phyloP scores from a whole-genome alignment of 169 alveolate genomes.

The Perkinsus marinus region DNA sequence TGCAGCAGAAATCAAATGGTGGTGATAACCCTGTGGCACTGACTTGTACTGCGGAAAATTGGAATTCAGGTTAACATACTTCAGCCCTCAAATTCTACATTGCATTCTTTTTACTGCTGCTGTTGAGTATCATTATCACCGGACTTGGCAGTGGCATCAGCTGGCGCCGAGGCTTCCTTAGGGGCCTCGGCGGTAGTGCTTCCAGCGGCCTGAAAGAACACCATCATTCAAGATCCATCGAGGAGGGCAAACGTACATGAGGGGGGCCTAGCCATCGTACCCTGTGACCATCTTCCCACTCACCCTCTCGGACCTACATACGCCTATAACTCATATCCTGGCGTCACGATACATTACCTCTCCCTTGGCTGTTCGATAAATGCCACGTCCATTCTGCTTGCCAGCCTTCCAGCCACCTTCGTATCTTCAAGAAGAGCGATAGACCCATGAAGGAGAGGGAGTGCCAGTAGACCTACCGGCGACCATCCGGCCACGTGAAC shows the following conservation, averaged over 20 bases:
- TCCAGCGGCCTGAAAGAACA: not conserved
- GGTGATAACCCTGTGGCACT: no score
- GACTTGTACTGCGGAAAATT: not conserved
- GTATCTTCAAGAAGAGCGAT: slow-evolving; percentile 17
- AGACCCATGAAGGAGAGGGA: not conserved
- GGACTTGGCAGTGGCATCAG: not conserved
- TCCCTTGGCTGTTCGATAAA: not conserved
- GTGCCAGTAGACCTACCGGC: slow-evolving; percentile 1
- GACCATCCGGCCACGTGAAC: slow-evolving; percentile 43
- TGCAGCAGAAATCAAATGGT: no score
- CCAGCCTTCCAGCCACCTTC: slow-evolving; percentile 38
- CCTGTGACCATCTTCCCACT: not conserved
- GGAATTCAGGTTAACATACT: not conserved
- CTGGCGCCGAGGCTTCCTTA: no score
- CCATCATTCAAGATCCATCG: not conserved
- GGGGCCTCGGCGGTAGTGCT: not conserved
- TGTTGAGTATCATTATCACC: not conserved
- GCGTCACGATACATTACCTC: not conserved
- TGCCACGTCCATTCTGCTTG: slow-evolving; percentile 30
- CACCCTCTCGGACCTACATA: not conserved
- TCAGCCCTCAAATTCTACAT: not conserved
- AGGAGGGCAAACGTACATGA: not conserved
- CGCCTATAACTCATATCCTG: not conserved
- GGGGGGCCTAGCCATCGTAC: not conserved
- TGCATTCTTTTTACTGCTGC: not conserved